Evolutionary conservation across 371 early-diverging fungal genomes (phyloP), one percentile per base, ranked within the genome.

Genomic region (Saksenaea vasiformis): DNA sequence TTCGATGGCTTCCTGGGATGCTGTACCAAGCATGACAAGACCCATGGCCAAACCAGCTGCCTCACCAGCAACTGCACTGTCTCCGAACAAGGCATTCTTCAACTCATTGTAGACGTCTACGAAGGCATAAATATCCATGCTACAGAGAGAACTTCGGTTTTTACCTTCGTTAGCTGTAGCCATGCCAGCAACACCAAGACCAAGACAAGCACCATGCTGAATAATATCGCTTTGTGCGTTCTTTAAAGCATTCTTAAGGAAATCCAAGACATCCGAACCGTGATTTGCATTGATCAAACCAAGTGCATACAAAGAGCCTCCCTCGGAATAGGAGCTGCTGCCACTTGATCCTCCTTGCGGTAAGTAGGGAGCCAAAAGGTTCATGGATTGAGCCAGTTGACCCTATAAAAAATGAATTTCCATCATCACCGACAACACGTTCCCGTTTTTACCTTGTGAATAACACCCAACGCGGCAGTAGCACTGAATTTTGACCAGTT

Each of bases 401-500:
- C 98, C 98, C 86, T 87, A 60, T 54, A 27, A 24, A 51, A 36
- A 31, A 61, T 51, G 22, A 22, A 47, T 2, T 34, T 41, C 10
- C 24, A 54, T 13, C 31, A 34, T 17, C 41, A 58, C 19, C 14
- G 38, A 27, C 58, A 47, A 54, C 38, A 36, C 7, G 26, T 26
- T 15, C 31, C 17, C 61, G 59, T 66, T 57, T 64, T 62, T 68
- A 86, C 87, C 79, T 92, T 93, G 83, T 99, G 99, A 63, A 99
- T 98, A 22, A 99, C 98, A 65, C 99, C 99, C 60, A 99, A 82
- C n/a, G 94, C 94, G 4, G 99, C 98, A 5, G 98, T 95, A 5
- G 99, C 99, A 61, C 95, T 93, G 79, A 99, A 99, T 81, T 98
- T 99, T 43, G 96, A 91, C 99, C 99, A 99, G 84, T 98, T 98